phyloP scores from a whole-genome alignment of 495 filamentous ascomycete genomes.

The Hypoxylon perforatum region DNA sequence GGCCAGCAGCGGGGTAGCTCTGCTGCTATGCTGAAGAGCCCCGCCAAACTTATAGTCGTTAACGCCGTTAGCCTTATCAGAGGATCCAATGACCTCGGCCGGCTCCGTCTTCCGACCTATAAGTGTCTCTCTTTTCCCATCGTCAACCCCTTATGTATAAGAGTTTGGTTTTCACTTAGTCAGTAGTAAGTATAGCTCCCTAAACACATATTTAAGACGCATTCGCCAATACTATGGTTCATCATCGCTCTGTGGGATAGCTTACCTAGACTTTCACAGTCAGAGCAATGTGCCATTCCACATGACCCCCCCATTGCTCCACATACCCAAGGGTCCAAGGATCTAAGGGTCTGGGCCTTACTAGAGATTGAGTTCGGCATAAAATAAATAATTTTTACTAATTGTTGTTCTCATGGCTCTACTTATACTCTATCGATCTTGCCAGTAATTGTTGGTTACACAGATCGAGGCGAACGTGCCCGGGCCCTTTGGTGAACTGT shows the following conservation, averaged over 20 bases:
- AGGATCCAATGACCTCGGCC: conserved; percentile 14
- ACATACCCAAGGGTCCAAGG: conserved; percentile 6
- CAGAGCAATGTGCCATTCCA: neutral
- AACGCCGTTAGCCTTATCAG: conserved; percentile 24
- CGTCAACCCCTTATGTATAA: conserved; percentile 7
- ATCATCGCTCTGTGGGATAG: no score
- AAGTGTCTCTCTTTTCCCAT: conserved; percentile 5
- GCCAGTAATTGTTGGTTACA: no score
- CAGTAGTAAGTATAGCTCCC: no score
- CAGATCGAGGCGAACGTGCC: no score
- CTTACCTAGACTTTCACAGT: no score
- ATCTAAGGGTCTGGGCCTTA: conserved; percentile 17
- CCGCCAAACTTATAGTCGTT: neutral
- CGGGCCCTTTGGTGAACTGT: no score
- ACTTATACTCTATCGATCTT: no score
- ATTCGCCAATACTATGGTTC: no score
- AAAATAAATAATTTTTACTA: no score
- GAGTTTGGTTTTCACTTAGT: no score
- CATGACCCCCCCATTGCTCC: conserved; percentile 12
- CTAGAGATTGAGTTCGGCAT: neutral
- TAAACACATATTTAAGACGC: no score
- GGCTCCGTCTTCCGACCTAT: conserved; percentile 24
- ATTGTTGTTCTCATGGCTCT: no score
- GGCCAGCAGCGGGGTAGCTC: conserved; percentile 24
- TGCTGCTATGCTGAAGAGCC: conserved; percentile 11